Conservation (phyloP, 1,284 basidiomycete genomes). For the Leccinum solheimii region DNA sequence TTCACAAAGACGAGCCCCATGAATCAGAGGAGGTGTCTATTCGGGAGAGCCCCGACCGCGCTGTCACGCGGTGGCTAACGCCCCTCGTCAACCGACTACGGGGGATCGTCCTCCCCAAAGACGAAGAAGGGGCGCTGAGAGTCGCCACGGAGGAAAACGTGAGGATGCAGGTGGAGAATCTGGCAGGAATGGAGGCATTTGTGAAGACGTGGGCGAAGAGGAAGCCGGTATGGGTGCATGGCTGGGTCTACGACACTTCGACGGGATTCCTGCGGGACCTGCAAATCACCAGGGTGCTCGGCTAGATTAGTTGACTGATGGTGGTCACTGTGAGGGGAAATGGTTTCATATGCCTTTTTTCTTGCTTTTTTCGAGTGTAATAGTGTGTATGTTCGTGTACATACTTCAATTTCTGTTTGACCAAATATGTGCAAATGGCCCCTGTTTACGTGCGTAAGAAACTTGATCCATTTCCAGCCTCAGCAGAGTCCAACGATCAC, state of each 20-base stretch:
- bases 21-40: slow-evolving; percentile 10
- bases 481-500: too few species aligned
- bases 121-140: slow-evolving; percentile 40
- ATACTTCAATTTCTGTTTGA: too few species aligned
- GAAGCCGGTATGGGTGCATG: slow-evolving; percentile 68
- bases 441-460: not conserved
- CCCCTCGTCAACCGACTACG: slow-evolving; percentile 54
- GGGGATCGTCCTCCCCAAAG: slow-evolving; percentile 43
- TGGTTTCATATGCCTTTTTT: too few species aligned
- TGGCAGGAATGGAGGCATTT: slow-evolving; percentile 61
- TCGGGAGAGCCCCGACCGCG: slow-evolving; percentile 15
- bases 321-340: not conserved
- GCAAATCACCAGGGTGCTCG: slow-evolving; percentile 44
- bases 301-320: not conserved
- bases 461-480: too few species aligned
- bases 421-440: not conserved
- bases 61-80: slow-evolving; percentile 67
- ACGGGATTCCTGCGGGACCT: slow-evolving; percentile 72
- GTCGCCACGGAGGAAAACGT: slow-evolving; percentile 73
- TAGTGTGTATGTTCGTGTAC: too few species aligned
- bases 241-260: slow-evolving; percentile 80
- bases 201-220: slow-evolving; percentile 52
- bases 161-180: slow-evolving; percentile 63
- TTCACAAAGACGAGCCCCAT: not conserved
- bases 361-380: too few species aligned